Base-by-base conservation (phyloP, 306 rosid genomes). In the Glycine soja region DNA sequence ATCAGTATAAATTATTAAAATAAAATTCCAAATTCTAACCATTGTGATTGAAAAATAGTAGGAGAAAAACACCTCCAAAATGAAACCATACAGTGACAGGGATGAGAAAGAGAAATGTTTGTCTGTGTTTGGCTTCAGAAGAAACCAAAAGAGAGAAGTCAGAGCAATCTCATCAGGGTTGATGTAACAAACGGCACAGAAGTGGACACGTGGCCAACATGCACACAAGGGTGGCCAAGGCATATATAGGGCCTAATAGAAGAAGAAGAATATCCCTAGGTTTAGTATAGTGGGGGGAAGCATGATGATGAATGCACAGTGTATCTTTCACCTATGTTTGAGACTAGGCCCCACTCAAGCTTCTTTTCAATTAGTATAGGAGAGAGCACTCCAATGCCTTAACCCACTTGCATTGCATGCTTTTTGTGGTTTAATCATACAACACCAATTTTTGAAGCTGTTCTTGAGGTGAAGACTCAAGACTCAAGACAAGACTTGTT, bases 151-250 rank as follows among this genome's bases (percentile, higher is more conserved):
- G 67, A 62, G 48, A 82, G 13, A 51, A 62, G 73, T 56, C 61
- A 74, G 38, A 59, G 83, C 61, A 74, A 81, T 89, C 87, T 51
- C 78, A 74, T 74, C 84, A 75, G 48, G 11, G 56, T 72, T 80
- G 91, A 89, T 81, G 88, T 70, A 86, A 77, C 84, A 42, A 64
- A 89, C 85, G 91, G 85, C 74, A 82, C 3, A 85, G 79, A 59
- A 73, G 47, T 12, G 8, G 84, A 90, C 91, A 93, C 91, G 88
- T 91, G 92, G 90, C 86, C 82, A 85, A 88, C 98, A 89, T 82
- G 87, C 88, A 86, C 74, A 81, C 70, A 59, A 78, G 57, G 71
- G 61, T 73, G 83, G 70, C 62, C 74, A 24, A 24, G 30, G 30
- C 30, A 24, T 24, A 24, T 24, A 24, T 24, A 24, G 30, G 30